Percentiles rank a stretch among this genome's conserved stretches.
Evolutionary conservation across 768 basidiomycete genomes (phyloP).

Genomic region (Phallus indusiatus): DNA sequence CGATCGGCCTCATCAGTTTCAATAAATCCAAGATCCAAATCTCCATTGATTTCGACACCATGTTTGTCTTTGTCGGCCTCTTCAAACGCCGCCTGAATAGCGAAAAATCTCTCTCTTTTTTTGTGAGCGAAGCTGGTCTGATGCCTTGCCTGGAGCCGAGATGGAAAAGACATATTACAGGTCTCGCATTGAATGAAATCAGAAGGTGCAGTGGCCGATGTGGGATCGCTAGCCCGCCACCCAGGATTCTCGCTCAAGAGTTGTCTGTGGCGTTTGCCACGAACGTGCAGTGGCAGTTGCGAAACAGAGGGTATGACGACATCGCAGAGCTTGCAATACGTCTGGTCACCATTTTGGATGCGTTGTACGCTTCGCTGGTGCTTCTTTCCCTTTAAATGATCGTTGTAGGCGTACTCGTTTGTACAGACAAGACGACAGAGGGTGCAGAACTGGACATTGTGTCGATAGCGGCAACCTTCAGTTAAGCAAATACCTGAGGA

Average conservation of each 20-base stretch:
- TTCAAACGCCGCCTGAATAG: constrained; percentile 35
- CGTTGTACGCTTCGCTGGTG: constrained; percentile 21
- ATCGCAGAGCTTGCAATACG: constrained; percentile 6
- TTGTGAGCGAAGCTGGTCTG: constrained; percentile 21
- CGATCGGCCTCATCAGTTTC: constrained; percentile 18
- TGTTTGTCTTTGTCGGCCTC: constrained; percentile 49
- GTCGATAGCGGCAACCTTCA: constrained; percentile 22
- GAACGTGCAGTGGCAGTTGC: neutral
- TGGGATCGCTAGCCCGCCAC: neutral
- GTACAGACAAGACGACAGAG: constrained; percentile 28
- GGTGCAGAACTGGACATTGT: constrained; percentile 31
- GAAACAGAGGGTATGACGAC: neutral
- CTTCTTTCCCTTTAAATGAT: constrained; percentile 22
- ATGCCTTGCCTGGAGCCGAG: neutral
- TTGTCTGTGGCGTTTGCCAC: neutral
- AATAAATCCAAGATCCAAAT: constrained; percentile 43
- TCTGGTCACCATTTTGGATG: neutral
- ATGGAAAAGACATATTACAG: neutral
- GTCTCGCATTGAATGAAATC: constrained; percentile 1
- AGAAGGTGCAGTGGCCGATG: neutral
- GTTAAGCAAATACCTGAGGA: constrained; percentile 27
- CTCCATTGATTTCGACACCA: constrained; percentile 29
- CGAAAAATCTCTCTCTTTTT: constrained; percentile 28
- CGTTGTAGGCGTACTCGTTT: constrained; percentile 14
- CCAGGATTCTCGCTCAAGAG: neutral